phyloP scores from a whole-genome alignment of 1,139 yeast species.

The Casaregolazyma lundiana region DNA sequence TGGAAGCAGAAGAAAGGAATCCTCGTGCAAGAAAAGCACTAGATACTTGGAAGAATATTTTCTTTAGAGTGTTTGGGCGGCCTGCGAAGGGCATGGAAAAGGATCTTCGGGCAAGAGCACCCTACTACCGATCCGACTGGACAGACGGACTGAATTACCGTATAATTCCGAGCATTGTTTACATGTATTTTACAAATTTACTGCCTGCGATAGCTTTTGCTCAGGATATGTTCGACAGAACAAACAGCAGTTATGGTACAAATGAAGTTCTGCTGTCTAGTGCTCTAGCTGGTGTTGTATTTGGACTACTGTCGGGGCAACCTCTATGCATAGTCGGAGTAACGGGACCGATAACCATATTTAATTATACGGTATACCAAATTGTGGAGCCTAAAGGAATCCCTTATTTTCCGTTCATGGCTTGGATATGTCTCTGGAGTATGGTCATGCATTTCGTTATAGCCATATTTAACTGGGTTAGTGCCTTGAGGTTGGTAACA shows the following conservation, averaged over 20 bases:
- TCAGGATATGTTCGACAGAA: conserved; percentile 89
- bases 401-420: conserved; percentile 87
- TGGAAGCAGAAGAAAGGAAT: background rate
- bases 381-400: conserved; percentile 60
- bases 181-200: conserved; percentile 80
- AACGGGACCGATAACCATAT: conserved; percentile 84
- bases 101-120: conserved; percentile 55
- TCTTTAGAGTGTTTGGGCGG: conserved; percentile 21
- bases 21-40: background rate
- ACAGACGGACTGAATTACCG: conserved; percentile 79
- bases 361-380: conserved; percentile 86
- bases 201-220: conserved; percentile 96
- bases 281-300: conserved; percentile 84
- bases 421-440: conserved; percentile 92
- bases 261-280: conserved; percentile 82
- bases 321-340: conserved; percentile 97
- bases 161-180: conserved; percentile 80
- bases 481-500: conserved; percentile 68
- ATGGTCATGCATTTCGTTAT: conserved; percentile 74
- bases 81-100: conserved; percentile 53
- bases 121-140: conserved; percentile 74
- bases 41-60: background rate
- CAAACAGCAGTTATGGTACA: conserved; percentile 81
- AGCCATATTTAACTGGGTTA: conserved; percentile 66
- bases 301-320: conserved; percentile 83